Evolutionary conservation across 2,329 filamentous ascomycete genomes (phyloP), one percentile per base, ranked within the genome.

Genomic region (Phialemoniopsis sp.): DNA sequence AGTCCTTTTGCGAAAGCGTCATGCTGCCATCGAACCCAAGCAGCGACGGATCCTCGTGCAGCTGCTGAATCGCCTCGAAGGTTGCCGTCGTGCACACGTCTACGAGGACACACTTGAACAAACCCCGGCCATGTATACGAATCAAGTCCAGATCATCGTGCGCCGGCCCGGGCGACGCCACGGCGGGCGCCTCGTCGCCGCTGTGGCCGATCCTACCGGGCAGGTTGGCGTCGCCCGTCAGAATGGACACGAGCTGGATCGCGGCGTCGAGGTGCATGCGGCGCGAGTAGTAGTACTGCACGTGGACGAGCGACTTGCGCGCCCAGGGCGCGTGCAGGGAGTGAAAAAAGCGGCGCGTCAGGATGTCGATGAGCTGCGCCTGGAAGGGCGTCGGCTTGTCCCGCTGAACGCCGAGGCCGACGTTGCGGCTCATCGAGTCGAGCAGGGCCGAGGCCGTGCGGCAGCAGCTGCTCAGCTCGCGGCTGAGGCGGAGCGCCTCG

Each of bases 291-390:
- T 45, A 49, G 31, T 38, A 51, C 31, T 44, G 44, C 37, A 46
- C 39, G 21, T 48, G 38, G 36, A 26, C 16, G 13, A 14, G 26
- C 8, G 45, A 41, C 34, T 40, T 43, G 40, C 42, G 43, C 8
- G 45, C 43, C 42, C 48, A 51, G 15, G 47, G 46, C 21, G 45
- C 39, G 42, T 51, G 48, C 34, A 51, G 43, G 32, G 46, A 37
- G 36, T 48, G 47, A 36, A 46, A 40, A 37, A 51, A 51, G 13
- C 48, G 48, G 14, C 48, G 45, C 13, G 47, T 49, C 29, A 49
- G 37, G 4, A 49, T 39, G 13, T 42, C 37, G 14, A 45, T 34
- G 32, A 45, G 46, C 41, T 47, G 33, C 13, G 35, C 37, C 13
- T 38, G 40, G 21, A 47, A 41, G 2, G 28, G 38, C 21, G 45